phyloP scores from a whole-genome alignment of 345 rosid species.

The Mallotus nudiflorus region DNA sequence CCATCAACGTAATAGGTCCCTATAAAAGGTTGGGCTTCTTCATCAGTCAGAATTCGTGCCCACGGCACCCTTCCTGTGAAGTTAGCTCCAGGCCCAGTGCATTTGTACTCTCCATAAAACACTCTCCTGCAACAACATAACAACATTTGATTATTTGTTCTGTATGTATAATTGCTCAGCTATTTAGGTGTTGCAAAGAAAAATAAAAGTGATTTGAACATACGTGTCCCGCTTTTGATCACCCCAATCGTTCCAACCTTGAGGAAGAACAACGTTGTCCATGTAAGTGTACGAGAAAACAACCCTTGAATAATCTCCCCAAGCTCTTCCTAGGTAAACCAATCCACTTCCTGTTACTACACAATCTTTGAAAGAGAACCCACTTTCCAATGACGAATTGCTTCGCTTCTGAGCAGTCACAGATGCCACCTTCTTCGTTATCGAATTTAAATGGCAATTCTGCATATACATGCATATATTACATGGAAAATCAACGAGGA shows the following conservation, averaged over 20 bases:
- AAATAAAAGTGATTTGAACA: conserved; percentile 4
- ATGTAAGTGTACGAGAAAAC: conserved; percentile 58
- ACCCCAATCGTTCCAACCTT: conserved; percentile 77
- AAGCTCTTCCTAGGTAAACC: too few relatives aligned
- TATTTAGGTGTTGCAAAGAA: too few relatives aligned
- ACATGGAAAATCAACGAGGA: too few relatives aligned
- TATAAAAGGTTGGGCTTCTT: conserved; percentile 57
- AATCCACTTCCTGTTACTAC: too few relatives aligned
- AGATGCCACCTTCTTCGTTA: conserved; percentile 47
- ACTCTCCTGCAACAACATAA: conserved; percentile 36
- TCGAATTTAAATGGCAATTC: conserved; percentile 58
- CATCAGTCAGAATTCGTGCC: conserved; percentile 50
- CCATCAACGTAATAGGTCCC: conserved; percentile 61
- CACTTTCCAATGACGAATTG: too few relatives aligned
- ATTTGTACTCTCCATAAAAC: too few relatives aligned
- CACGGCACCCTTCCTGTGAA: conserved; percentile 53
- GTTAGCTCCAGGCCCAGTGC: conserved; percentile 68
- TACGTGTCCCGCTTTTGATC: conserved; percentile 50
- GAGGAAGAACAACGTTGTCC: conserved; percentile 51
- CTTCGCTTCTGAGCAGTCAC: conserved; percentile 60
- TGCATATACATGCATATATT: conserved; percentile 12
- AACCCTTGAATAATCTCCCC: too few relatives aligned
- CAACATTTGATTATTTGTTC: too few relatives aligned
- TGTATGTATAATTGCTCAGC: too few relatives aligned
- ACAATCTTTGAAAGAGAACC: too few relatives aligned